Base-by-base conservation (phyloP, 2,329 filamentous ascomycete species). In the Penicillium janthinellum region DNA sequence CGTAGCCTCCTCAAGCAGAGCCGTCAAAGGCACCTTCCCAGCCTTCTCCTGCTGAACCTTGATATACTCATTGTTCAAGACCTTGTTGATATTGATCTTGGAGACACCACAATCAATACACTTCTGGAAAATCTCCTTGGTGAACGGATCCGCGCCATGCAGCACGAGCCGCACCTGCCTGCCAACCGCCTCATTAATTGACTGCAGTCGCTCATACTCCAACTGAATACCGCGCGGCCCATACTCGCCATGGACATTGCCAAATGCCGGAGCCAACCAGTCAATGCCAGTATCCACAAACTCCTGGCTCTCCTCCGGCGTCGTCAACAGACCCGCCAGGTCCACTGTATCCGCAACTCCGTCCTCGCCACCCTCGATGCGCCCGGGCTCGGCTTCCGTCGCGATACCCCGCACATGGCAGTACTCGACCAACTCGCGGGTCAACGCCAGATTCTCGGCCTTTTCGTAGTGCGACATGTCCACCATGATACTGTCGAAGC, bases 241-340 rank as follows among this genome's bases (percentile, higher is more conserved):
- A 74, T 92, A 91, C 66, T 87, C 85, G 5, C 89, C 89, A 75
- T 92, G 89, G 47, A 92, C 86, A 68, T 91, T 92, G 3, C 89
- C 89, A 76, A 92, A 90, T 0, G 88, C 88, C 0, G 89, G 90
- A 2, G 90, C 90, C 14, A 92, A 78, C 78, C 88, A 88, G 68
- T 92, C 87, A 69, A 92, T 89, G 0, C 88, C 89, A 11, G 88
- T 89, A 2, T 79, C 82, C 4, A 90, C 83, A 67, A 92, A 92
- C 67, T 90, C 86, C 63, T 86, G 82, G 7, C 87, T 88, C 74
- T 92, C 85, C 62, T 89, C 87, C 0, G 85, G 82, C 0, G 87
- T 90, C 0, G 89, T 92, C 64, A 91, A 75, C 61, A 88, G 73
- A 0, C 84, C 86, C 66, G 86, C 83, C 53, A 89, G 70, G 65